Conservation (phyloP, 176 grass and related monocot genomes). For the Cocos nucifera region DNA sequence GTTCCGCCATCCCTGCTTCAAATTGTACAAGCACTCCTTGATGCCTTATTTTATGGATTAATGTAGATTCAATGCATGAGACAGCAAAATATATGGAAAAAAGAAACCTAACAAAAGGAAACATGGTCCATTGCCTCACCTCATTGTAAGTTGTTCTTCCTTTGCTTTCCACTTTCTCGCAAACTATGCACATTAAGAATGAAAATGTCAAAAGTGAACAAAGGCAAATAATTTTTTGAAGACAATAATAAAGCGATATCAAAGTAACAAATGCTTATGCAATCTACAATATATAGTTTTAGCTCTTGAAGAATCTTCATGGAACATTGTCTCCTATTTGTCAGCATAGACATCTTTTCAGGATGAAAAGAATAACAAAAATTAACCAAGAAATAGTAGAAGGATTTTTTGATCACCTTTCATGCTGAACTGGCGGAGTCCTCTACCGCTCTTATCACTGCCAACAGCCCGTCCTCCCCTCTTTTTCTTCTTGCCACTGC, state of each 20-base stretch:
- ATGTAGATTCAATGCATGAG: neutral
- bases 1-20: too few species aligned
- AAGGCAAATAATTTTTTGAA: neutral
- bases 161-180: slow-evolving; percentile 88
- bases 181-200: slow-evolving; percentile 7
- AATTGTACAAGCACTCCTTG: too few species aligned
- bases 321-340: neutral
- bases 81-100: slow-evolving; percentile 1
- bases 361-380: too few species aligned
- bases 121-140: slow-evolving; percentile 16
- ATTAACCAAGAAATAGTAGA: neutral
- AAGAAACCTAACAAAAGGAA: slow-evolving; percentile 13
- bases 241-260: too few species aligned
- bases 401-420: slow-evolving; percentile 3
- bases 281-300: too few species aligned
- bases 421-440: slow-evolving; percentile 17
- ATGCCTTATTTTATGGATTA: too few species aligned
- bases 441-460: slow-evolving; percentile 18
- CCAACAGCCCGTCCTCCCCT: slow-evolving; percentile 1
- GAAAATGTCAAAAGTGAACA: neutral
- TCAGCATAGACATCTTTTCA: neutral
- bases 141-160: slow-evolving; percentile 99
- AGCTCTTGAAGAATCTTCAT: neutral
- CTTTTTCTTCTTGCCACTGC: slow-evolving; percentile 16
- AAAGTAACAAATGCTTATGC: neutral